Conservation (phyloP, 495 filamentous ascomycete species). For the Aspergillus taichungensis region DNA sequence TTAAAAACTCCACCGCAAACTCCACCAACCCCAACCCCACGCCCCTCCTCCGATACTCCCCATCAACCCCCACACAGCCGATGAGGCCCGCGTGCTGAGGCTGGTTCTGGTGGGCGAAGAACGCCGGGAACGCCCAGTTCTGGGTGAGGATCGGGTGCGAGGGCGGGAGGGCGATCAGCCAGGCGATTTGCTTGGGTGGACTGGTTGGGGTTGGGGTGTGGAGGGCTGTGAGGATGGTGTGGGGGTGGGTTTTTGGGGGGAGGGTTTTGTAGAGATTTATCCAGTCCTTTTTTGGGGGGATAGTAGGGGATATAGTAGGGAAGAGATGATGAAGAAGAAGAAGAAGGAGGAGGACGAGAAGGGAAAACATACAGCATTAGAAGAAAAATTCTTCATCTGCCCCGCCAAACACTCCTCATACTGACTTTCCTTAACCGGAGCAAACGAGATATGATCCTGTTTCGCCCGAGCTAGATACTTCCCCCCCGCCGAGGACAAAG, state of each 20-base stretch:
- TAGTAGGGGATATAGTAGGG: not conserved
- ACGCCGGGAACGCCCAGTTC: constrained; percentile 39
- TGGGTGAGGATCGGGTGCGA: constrained; percentile 18
- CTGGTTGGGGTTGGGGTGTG: constrained; percentile 4
- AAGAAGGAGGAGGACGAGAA: not conserved
- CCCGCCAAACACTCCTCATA: constrained; percentile 37
- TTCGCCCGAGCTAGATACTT: constrained; percentile 28
- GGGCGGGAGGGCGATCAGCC: constrained; percentile 41
- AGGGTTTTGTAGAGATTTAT: constrained; percentile 36
- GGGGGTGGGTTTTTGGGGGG: constrained; percentile 29
- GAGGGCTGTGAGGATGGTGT: constrained; percentile 39
- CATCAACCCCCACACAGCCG: constrained; percentile 42
- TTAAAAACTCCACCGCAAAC: constrained; percentile 43
- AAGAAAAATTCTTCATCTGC: constrained; percentile 35
- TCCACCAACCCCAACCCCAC: constrained; percentile 39
- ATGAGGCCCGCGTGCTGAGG: constrained; percentile 41
- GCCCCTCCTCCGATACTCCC: constrained; percentile 27
- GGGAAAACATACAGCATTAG: constrained; percentile 24
- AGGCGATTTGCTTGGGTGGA: constrained; percentile 31
- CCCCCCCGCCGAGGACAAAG: constrained; percentile 22
- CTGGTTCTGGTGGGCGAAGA: constrained; percentile 22
- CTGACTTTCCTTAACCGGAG: constrained; percentile 26
- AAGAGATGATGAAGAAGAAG: not conserved
- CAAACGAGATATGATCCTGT: constrained; percentile 30
- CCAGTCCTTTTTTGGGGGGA: constrained; percentile 28